phyloP scores from a whole-genome alignment of 2,329 filamentous ascomycete species.

The Alternaria sp. region DNA sequence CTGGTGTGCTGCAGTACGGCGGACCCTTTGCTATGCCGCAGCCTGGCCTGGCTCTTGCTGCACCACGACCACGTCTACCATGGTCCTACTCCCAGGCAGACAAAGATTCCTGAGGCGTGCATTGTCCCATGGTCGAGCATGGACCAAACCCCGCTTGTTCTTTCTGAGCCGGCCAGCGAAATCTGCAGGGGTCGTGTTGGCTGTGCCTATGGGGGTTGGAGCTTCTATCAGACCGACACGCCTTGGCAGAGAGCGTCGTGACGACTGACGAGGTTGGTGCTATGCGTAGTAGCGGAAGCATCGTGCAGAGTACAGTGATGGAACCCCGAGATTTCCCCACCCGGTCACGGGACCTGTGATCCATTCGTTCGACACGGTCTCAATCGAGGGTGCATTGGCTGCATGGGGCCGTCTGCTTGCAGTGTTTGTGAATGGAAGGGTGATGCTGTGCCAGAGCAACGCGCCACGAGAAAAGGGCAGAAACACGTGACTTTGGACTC shows the following conservation, averaged over 20 bases:
- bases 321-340: background rate
- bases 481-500: conserved; percentile 19
- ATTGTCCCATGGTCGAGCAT: conserved; percentile 17
- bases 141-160: conserved; percentile 20
- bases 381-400: background rate
- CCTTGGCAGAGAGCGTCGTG: conserved; percentile 5
- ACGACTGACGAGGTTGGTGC: conserved; percentile 27
- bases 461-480: conserved; percentile 12
- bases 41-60: conserved; percentile 20
- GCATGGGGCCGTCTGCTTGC: background rate
- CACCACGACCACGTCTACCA: conserved; percentile 7
- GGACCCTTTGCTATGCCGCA: conserved; percentile 18
- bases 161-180: conserved; percentile 4
- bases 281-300: conserved; percentile 6
- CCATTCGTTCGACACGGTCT: background rate
- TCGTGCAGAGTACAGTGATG: background rate
- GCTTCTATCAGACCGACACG: conserved; percentile 7
- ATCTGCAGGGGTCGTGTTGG: background rate
- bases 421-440: background rate
- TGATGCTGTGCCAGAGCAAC: background rate
- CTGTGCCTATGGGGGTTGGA: background rate
- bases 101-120: conserved; percentile 1
- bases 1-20: conserved; percentile 26
- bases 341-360: background rate
- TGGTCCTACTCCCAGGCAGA: background rate